Evolutionary conservation across 495 filamentous ascomycete species (phyloP), one percentile per base, ranked within the genome.

Genomic region (Penicillium flavigenum): DNA sequence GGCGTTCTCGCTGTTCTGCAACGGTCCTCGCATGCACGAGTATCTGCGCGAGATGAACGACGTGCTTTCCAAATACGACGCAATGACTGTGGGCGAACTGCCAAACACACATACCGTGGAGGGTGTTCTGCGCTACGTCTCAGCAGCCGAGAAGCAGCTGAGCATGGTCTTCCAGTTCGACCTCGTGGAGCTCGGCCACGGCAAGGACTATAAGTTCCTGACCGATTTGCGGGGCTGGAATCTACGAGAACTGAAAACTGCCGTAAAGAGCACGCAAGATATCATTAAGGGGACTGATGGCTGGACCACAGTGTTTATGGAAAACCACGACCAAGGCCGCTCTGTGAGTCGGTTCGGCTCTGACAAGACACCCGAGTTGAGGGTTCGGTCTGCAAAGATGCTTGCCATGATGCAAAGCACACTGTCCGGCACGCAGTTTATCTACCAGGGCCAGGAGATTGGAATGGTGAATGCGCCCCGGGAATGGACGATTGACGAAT

Each of bases 81-180:
- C 72, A 16, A 70, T 82, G 59, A 82, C 79, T 1, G 79, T 83
- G 5, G 79, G 81, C 8, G 80, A 84, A 58, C 72, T 82, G 46
- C 76, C 79, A 3, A 69, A 72, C 38, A 73, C 74, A 4, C 71
- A 70, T 14, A 66, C 78, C 36, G 47, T 69, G 26, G 65, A 66
- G n/a, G 73, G 78, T 14, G 79, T 82, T 29, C 62, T 83, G 0
- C 56, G 56, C 3, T 79, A 80, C 42, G 80, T 83, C 2, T 71
- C 70, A 20, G 73, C 77, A 5, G 56, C 75, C 14, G 66, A 68
- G 38, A 60, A 70, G 39, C 69, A 78, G 60, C 68, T 84, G 26
- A 77, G 75, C 60, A 84, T 84, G 80, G 79, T 82, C 48, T 84
- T 83, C 65, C 76, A 79, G 32, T 80, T 83, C 56, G 79, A 78